Evolutionary conservation across 768 basidiomycete species (phyloP), one percentile per base, ranked within the genome.

Genomic region (Suillus fuscotomentosus): DNA sequence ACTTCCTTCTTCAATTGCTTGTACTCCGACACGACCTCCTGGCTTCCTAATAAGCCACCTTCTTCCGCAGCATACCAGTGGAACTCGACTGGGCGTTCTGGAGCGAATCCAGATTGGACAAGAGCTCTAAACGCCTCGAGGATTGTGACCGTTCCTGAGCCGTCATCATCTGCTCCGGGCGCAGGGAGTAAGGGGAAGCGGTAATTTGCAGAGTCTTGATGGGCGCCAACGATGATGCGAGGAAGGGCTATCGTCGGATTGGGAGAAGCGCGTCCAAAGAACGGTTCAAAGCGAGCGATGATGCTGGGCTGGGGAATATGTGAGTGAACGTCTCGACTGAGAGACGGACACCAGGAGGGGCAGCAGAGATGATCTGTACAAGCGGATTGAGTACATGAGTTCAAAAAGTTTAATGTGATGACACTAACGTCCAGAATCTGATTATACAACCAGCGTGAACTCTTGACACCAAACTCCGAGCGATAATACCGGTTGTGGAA

Each of bases 41-140:
- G 84, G 43, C 82, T 61, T 22, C 61, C 61, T 20, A 71, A 60
- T 36, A 66, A 59, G 39, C 70, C 65, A 57, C 65, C 73, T 57
- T 75, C 90, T 80, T 92, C 91, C 50, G 87, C 90, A 60, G 90
- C 88, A 72, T 92, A 94, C 92, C 90, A 92, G 68, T 92, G 90
- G 75, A 93, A 93, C 71, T 94, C 90, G 41, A 93, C 81, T 6
- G 86, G 79, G 51, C 84, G 84, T 64, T 80, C 77, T 60, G 91
- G 91, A 48, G 74, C 83, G 81, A 89, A 93, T 71, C 87, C 85
- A 43, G 88, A 83, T 34, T 84, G 82, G 67, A 93, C 80, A 63
- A 93, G 79, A 14, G 84, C 88, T 43, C 91, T 84, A 72, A 91
- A 92, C 20, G 89, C 82, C 77, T 92, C 92, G 47, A 92, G 76